Evolutionary conservation across 768 basidiomycete species (phyloP).

Genomic region (Hygrophorus pudorinus): DNA sequence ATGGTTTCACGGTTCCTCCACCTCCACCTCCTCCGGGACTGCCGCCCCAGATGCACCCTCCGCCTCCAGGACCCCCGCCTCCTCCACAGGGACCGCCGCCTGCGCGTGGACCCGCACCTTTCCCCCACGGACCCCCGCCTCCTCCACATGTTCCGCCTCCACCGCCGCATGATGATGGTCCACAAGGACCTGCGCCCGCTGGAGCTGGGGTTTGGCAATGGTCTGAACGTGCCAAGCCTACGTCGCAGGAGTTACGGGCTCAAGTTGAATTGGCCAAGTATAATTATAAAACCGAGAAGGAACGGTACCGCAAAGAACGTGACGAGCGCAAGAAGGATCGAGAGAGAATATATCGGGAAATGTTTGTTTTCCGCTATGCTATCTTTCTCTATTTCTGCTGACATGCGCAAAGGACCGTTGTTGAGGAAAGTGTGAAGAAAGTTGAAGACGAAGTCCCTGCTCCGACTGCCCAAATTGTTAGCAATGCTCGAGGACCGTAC

Average conservation of each 20-base stretch:
- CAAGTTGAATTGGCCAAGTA: slow-evolving; percentile 59
- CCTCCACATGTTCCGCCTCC: slow-evolving; percentile 10
- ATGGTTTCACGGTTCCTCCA: slow-evolving; percentile 8
- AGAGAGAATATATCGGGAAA: too few species aligned
- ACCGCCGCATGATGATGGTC: too few species aligned
- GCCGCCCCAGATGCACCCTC: slow-evolving; percentile 9
- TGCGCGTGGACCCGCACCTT: slow-evolving; percentile 7
- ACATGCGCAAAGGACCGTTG: not conserved
- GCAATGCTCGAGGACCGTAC: slow-evolving; percentile 49
- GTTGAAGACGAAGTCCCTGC: slow-evolving; percentile 2
- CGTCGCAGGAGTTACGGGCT: slow-evolving; percentile 29
- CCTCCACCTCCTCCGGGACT: slow-evolving; percentile 6
- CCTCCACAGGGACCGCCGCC: not conserved
- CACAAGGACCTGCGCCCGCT: too few species aligned
- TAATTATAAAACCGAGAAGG: slow-evolving; percentile 61
- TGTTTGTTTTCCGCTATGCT: not conserved
- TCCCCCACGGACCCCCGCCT: slow-evolving; percentile 5
- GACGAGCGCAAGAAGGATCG: slow-evolving; percentile 22
- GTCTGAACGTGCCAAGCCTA: slow-evolving; percentile 9
- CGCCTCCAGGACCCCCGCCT: slow-evolving; percentile 5
- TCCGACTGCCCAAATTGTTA: slow-evolving; percentile 39
- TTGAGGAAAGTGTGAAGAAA: not conserved
- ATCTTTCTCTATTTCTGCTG: not conserved
- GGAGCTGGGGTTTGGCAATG: too few species aligned
- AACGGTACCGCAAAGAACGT: slow-evolving; percentile 51